Evolutionary conservation across 768 basidiomycete species (phyloP).

Genomic region (Boletus rubroflammeus): DNA sequence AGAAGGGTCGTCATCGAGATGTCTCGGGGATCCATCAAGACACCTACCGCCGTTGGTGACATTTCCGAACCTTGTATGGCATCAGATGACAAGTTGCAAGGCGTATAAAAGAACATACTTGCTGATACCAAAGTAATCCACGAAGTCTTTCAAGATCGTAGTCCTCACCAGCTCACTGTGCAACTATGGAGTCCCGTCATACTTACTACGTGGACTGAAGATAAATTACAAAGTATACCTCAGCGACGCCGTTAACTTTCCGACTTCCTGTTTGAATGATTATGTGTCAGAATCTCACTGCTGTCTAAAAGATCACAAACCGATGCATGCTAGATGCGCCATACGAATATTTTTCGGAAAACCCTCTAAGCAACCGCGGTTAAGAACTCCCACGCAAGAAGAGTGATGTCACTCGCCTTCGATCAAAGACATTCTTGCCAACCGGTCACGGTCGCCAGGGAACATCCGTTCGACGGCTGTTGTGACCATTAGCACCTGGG

Average conservation of each 20-base stretch:
- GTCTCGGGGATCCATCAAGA: background rate
- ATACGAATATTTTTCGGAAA: conserved; percentile 82
- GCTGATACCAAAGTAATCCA: conserved; percentile 86
- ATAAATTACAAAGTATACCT: conserved; percentile 39
- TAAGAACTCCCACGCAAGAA: background rate
- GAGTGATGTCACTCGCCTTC: conserved; percentile 52
- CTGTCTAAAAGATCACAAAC: conserved; percentile 22
- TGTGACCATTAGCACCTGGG: background rate
- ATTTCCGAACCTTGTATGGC: conserved; percentile 60
- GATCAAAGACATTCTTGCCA: conserved; percentile 87
- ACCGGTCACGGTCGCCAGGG: conserved; percentile 79
- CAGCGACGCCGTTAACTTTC: conserved; percentile 95
- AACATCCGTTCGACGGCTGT: conserved; percentile 83
- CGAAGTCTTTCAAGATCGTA: conserved; percentile 87
- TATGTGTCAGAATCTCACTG: background rate
- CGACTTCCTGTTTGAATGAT: conserved; percentile 49
- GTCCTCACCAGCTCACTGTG: conserved; percentile 87
- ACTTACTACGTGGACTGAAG: background rate
- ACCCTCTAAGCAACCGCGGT: conserved; percentile 53
- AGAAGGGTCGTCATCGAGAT: background rate
- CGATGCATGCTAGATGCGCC: conserved; percentile 90
- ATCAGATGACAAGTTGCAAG: conserved; percentile 11
- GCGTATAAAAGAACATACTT: conserved; percentile 41
- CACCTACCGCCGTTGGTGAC: conserved; percentile 88
- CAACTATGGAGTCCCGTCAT: conserved; percentile 40